A percentile compares a stretch with the other conserved stretches of the same genome.
These are phyloP conservation scores for Chamaecyparis obtusa DNA, from an alignment of 75 land plant genomes.

Conservation along the genomic window DNA sequence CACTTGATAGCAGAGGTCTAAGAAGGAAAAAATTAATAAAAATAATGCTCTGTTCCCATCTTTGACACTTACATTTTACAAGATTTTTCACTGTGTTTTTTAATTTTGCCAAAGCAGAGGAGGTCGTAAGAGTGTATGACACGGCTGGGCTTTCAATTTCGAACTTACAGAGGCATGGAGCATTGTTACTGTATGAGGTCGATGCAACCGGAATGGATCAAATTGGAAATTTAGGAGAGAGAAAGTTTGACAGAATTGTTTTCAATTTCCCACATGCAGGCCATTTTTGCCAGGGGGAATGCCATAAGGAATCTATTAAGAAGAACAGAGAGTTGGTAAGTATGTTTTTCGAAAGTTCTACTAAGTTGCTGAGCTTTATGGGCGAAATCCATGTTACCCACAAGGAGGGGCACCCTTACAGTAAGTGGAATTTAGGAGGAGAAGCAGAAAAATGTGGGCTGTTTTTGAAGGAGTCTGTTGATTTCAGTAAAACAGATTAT, in stretches of 20 bases:
- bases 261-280: conserved; percentile 18
- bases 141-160: neutral
- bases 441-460: conserved; percentile 37
- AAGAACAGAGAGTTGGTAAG: conserved; percentile 26
- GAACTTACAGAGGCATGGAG: conserved; percentile 19
- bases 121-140: neutral
- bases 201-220: conserved; percentile 2
- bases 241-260: conserved; percentile 11
- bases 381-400: conserved; percentile 41
- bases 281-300: neutral
- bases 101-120: neutral
- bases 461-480: conserved; percentile 11
- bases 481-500: conserved; percentile 21
- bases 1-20: conserved; percentile 19
- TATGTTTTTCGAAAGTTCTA: conserved; percentile 31
- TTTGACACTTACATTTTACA: too few species aligned
- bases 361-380: conserved; percentile 8
- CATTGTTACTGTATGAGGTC: neutral
- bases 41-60: too few species aligned
- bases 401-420: conserved; percentile 30
- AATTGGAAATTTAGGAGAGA: too few species aligned
- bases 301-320: neutral
- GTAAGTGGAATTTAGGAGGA: conserved; percentile 32
- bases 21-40: too few species aligned
- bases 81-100: too few species aligned